Evolutionary conservation across 192 early-diverging fungal genomes (phyloP).

Genomic region (Cetraspora pellucida): DNA sequence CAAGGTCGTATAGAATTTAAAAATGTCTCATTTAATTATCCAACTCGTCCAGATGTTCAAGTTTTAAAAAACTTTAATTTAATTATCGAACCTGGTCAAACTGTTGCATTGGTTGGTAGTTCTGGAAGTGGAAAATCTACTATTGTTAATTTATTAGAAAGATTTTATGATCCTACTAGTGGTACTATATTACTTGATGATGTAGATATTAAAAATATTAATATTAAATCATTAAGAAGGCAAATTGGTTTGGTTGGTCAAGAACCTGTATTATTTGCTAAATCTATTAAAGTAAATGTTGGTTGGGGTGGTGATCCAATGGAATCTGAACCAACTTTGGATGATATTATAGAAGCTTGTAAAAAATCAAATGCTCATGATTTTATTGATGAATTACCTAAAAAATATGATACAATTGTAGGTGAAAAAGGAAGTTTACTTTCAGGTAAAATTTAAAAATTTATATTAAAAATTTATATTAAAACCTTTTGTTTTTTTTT

Average conservation of each 20-base stretch:
- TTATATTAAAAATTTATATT: neutral
- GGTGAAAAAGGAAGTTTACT: constrained; percentile 67
- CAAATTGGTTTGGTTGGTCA: constrained; percentile 90
- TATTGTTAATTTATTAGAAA: constrained; percentile 78
- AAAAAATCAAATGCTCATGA: constrained; percentile 75
- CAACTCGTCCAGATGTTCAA: constrained; percentile 77
- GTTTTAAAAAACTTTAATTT: constrained; percentile 78
- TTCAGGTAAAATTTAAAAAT: constrained; percentile 53
- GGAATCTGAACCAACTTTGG: constrained; percentile 54
- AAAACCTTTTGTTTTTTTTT: neutral
- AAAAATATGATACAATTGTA: constrained; percentile 80
- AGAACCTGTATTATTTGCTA: constrained; percentile 88
- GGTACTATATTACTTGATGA: constrained; percentile 77
- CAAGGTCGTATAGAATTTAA: constrained; percentile 73
- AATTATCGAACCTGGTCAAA: constrained; percentile 73
- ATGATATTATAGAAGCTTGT: constrained; percentile 72
- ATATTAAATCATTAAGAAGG: constrained; percentile 79
- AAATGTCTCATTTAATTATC: constrained; percentile 83
- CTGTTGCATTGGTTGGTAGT: constrained; percentile 55
- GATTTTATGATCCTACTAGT: constrained; percentile 75
- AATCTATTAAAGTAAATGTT: constrained; percentile 82
- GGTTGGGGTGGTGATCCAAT: constrained; percentile 59
- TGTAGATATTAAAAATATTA: constrained; percentile 70
- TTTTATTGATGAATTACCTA: constrained; percentile 82
- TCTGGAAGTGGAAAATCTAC: constrained; percentile 87